Base-by-base conservation (phyloP, 1,284 basidiomycete genomes). In the Ceratobasidium sp. region DNA sequence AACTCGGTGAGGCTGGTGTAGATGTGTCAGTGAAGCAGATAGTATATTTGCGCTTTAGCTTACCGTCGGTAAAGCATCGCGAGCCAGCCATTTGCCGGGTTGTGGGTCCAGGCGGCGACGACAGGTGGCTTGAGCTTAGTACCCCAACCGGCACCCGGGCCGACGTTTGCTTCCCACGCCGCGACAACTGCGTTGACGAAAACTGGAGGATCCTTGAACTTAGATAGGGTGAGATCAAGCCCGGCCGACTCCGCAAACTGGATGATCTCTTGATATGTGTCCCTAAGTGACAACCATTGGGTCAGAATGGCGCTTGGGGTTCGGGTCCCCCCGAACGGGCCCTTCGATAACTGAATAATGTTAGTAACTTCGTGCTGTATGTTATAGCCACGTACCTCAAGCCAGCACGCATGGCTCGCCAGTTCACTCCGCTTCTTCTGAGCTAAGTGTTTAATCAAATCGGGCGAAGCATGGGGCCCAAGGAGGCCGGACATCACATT, bases 101-200 rank as follows among this genome's bases (percentile, higher is more conserved):
- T 41, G 44, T 41, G 44, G 23, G 64, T 66, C 64, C 64, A 66
- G 23, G 44, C 23, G 18, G 46, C 64, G 23, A 66, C 27, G 6
- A 16, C 23, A 18, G 38, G 8, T 6, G 30, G 14, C 3, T 14
- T 48, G 16, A 23, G 38, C 8, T 33, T 38, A 5, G 44, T 44
- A 44, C 14, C 38, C 64, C 64, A 66, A 27, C 23, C n/a, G 20
- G 12, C 38, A 16, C 41, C 41, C 23, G 18, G 27, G 3, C 20
- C 20, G 6, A 66, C 35, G 23, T 14, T 30, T 27, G 27, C 20
- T 48, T 18, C n/a, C 64, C 64, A 66, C 20, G 44, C 46, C 44
- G 7, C 23, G 23, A 66, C 10, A 23, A 66, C 23, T 20, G 16
- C 27, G 20, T 23, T 18, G 23, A 66, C 46, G 20, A 66, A 30